Evolutionary conservation across 306 rosid genomes (phyloP).

Genomic region (Lablab purpureus): DNA sequence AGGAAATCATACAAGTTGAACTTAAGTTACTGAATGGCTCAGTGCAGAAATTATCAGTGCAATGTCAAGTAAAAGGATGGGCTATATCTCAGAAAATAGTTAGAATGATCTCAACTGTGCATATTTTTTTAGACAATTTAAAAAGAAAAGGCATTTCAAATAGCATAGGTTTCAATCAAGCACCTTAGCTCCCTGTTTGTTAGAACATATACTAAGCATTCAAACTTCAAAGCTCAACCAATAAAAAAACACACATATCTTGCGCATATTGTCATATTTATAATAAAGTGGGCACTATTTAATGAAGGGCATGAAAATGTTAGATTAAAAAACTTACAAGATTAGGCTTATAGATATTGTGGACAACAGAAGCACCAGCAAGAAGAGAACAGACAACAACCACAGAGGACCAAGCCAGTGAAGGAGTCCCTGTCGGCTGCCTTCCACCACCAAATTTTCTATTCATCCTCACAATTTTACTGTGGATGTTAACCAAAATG

Average conservation of each 20-base stretch:
- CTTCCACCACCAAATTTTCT: slow-evolving; percentile 61
- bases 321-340: slow-evolving; percentile 49
- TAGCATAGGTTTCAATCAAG: slow-evolving; percentile 35
- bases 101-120: neutral
- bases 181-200: neutral
- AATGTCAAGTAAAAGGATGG: slow-evolving; percentile 1
- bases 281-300: neutral
- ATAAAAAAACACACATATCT: slow-evolving; percentile 7
- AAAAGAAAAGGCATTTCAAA: slow-evolving; percentile 16
- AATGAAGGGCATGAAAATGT: neutral
- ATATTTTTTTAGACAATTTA: neutral
- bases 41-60: neutral
- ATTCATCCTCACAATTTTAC: slow-evolving; percentile 44
- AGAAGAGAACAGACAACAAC: slow-evolving; percentile 57
- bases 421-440: slow-evolving; percentile 59
- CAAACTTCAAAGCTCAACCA: slow-evolving; percentile 12
- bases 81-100: neutral
- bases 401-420: slow-evolving; percentile 51
- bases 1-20: slow-evolving; percentile 10
- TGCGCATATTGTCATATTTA: neutral
- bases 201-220: neutral
- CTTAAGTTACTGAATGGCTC: neutral
- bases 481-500: neutral
- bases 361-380: slow-evolving; percentile 58
- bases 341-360: slow-evolving; percentile 60